Evolutionary conservation across 2,329 filamentous ascomycete species (phyloP).

Genomic region (Endoconidiophora laricicola): DNA sequence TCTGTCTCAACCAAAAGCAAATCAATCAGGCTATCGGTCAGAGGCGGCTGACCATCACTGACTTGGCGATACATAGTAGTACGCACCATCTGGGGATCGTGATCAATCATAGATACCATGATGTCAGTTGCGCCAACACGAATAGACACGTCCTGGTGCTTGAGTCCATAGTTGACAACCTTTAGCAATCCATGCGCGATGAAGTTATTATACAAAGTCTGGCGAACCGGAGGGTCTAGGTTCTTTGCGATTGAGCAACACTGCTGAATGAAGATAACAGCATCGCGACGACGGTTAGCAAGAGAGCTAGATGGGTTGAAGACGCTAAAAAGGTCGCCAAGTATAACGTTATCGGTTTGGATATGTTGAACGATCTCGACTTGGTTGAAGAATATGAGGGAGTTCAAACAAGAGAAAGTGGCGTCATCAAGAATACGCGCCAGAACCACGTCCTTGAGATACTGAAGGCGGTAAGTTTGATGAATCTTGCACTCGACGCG

Average conservation of each 20-base stretch:
- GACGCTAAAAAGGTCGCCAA: conserved; percentile 75
- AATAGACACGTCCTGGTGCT: conserved; percentile 67
- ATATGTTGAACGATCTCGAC: conserved; percentile 93
- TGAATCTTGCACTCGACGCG: conserved; percentile 80
- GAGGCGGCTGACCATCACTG: conserved; percentile 64
- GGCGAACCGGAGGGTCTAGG: conserved; percentile 66
- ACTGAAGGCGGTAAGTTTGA: conserved; percentile 87
- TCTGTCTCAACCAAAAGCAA: conserved; percentile 82
- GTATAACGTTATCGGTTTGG: conserved; percentile 61
- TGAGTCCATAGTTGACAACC: conserved; percentile 82
- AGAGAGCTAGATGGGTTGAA: conserved; percentile 52
- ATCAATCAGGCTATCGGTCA: conserved; percentile 88
- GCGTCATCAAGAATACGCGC: conserved; percentile 93
- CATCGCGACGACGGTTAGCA: conserved; percentile 70
- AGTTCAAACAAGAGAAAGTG: conserved; percentile 94
- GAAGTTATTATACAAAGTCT: conserved; percentile 77
- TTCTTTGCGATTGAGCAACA: conserved; percentile 91
- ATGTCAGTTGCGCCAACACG: conserved; percentile 89
- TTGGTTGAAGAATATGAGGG: conserved; percentile 96
- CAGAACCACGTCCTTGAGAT: conserved; percentile 95
- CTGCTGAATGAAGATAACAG: conserved; percentile 90
- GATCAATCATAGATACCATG: conserved; percentile 83
- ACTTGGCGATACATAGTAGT: conserved; percentile 86
- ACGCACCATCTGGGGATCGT: conserved; percentile 87
- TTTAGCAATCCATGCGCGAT: conserved; percentile 71